Evolutionary conservation across 495 filamentous ascomycete genomes (phyloP).

Genomic region (Penicillium antarcticum): DNA sequence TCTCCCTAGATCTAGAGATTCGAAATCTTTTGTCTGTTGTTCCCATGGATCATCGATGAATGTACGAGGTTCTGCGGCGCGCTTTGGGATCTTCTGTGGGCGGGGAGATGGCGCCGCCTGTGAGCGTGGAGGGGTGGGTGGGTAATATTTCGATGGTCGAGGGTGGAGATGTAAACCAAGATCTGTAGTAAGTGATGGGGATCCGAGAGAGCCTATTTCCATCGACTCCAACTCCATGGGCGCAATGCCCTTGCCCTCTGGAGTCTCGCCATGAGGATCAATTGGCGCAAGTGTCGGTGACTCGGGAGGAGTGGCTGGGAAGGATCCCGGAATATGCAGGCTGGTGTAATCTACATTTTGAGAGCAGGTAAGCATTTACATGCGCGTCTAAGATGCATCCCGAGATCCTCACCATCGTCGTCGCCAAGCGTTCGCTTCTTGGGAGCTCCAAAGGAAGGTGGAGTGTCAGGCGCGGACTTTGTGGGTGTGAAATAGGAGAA

Average conservation of each 20-base stretch:
- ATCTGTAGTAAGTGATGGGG: conserved; percentile 16
- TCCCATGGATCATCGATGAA: conserved; percentile 25
- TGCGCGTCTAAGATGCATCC: background rate
- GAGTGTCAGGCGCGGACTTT: background rate
- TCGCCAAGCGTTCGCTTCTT: background rate
- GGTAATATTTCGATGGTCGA: conserved; percentile 1
- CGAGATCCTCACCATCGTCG: background rate
- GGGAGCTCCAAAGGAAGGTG: background rate
- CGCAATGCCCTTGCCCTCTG: conserved; percentile 3
- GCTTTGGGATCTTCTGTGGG: background rate
- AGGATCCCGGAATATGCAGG: conserved; percentile 18
- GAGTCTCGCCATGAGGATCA: background rate
- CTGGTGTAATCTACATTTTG: background rate
- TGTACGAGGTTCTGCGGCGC: conserved; percentile 8
- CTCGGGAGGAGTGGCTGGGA: conserved; percentile 14
- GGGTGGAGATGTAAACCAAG: conserved; percentile 21
- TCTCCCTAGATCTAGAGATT: conserved; percentile 21
- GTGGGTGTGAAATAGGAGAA: background rate
- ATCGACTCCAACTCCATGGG: conserved; percentile 5
- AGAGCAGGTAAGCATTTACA: background rate
- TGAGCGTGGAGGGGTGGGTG: conserved; percentile 3
- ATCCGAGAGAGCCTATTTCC: conserved; percentile 7
- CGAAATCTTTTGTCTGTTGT: conserved; percentile 8
- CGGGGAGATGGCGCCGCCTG: conserved; percentile 1
- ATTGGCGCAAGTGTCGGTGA: conserved; percentile 15